Evolutionary conservation across 176 grass and related monocot genomes (phyloP).

Genomic region (Hyparrhenia diplandra): DNA sequence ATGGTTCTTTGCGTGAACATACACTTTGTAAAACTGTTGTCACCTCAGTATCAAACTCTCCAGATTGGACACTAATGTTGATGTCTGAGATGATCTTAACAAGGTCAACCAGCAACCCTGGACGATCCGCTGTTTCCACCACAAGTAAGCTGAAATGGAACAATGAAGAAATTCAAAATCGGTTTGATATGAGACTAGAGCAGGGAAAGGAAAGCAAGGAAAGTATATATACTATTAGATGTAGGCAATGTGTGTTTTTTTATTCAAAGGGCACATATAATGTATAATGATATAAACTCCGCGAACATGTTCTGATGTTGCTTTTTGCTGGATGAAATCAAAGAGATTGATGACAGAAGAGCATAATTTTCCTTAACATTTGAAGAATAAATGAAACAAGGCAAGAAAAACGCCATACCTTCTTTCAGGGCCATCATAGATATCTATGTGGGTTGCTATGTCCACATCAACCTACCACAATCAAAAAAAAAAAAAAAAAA

Average conservation of each 20-base stretch:
- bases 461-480: conserved; percentile 99
- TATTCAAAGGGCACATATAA: conserved; percentile 6
- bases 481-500: too few species aligned
- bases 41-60: conserved; percentile 98
- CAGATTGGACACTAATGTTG: conserved; percentile 81
- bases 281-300: too few species aligned
- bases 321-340: conserved; percentile 2
- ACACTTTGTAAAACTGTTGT: not conserved
- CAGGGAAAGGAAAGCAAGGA: not conserved
- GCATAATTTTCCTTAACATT: not conserved
- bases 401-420: conserved; percentile 42
- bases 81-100: conserved; percentile 87
- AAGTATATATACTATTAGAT: not conserved
- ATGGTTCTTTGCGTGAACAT: not conserved
- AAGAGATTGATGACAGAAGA: not conserved
- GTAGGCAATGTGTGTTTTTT: not conserved
- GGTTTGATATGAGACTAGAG: not conserved
- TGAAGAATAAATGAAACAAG: conserved; percentile 15
- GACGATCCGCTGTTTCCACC: conserved; percentile 84
- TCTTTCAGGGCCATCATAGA: conserved; percentile 84
- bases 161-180: conserved; percentile 21
- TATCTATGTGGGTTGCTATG: conserved; percentile 91
- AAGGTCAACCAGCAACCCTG: conserved; percentile 88
- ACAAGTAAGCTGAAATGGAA: conserved; percentile 74
- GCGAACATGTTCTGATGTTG: not conserved